Evolutionary conservation across 1,139 yeast genomes (phyloP).

Genomic region (Nakaseomyces delphensis): DNA sequence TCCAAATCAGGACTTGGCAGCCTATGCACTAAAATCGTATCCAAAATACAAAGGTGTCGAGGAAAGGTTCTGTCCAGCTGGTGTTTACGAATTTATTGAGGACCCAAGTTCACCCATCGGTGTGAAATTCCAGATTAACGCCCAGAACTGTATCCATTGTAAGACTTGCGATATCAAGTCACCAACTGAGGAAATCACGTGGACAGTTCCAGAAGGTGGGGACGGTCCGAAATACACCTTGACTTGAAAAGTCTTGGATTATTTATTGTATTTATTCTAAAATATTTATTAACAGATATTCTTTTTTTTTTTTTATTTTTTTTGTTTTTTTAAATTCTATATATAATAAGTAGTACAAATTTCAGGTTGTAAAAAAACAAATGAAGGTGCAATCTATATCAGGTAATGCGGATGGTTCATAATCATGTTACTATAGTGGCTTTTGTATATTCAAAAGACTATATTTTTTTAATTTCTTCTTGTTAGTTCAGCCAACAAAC

Average conservation of each 20-base stretch:
- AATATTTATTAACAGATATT: neutral
- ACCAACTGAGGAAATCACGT: conserved; percentile 85
- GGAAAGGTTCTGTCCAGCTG: conserved; percentile 93
- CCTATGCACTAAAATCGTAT: conserved; percentile 60
- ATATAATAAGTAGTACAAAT: too few species aligned
- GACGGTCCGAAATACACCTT: conserved; percentile 83
- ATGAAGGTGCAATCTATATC: neutral
- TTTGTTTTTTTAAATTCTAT: too few species aligned
- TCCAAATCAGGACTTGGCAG: conserved; percentile 58
- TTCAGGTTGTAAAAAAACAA: neutral
- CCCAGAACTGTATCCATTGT: conserved; percentile 96
- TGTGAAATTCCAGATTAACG: conserved; percentile 81
- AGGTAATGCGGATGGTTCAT: neutral
- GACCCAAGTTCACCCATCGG: conserved; percentile 52
- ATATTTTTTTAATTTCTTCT: too few species aligned
- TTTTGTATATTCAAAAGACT: neutral
- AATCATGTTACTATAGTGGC: neutral
- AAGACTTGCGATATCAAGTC: conserved; percentile 96
- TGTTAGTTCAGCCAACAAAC: conserved; percentile 21
- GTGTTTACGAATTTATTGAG: conserved; percentile 86
- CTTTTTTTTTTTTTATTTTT: neutral
- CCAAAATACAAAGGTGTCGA: conserved; percentile 81
- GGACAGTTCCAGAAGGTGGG: conserved; percentile 98
- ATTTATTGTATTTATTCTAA: neutral
- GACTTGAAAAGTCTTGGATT: conserved; percentile 23